Conservation (phyloP, 768 basidiomycete genomes). For the Tephrocybe sp. region DNA sequence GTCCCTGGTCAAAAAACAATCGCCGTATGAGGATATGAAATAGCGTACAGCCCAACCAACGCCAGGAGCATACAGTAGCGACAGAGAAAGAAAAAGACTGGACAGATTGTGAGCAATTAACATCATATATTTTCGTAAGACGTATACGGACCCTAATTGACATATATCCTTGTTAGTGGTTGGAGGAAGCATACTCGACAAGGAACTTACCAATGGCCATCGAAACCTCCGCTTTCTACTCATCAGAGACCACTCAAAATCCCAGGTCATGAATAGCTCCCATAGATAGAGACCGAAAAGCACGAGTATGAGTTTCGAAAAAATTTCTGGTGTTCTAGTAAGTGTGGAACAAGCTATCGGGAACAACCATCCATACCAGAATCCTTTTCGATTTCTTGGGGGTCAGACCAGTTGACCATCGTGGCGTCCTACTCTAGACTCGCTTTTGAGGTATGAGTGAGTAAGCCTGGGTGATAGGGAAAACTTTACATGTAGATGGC, state of each 20-base stretch:
- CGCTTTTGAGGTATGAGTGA: neutral
- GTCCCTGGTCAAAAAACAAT: neutral
- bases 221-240: constrained; percentile 55
- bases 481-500: neutral
- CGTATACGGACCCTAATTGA: constrained; percentile 20
- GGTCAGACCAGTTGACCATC: constrained; percentile 49
- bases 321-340: constrained; percentile 39
- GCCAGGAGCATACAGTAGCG: constrained; percentile 72
- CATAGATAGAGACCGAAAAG: constrained; percentile 67
- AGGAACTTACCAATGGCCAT: constrained; percentile 60
- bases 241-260: constrained; percentile 68
- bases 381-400: constrained; percentile 41
- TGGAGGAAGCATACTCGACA: no score
- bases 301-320: constrained; percentile 57
- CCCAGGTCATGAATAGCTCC: constrained; percentile 61
- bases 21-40: neutral
- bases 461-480: neutral
- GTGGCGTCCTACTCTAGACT: neutral
- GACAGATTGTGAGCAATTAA: neutral
- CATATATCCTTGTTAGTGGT: no score
- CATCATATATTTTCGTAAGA: neutral
- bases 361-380: constrained; percentile 28
- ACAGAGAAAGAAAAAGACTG: constrained; percentile 66
- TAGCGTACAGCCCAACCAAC: constrained; percentile 58
- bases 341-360: no score